Evolutionary conservation across 495 filamentous ascomycete genomes (phyloP).

Genomic region (Chaetomidium leptoderma): DNA sequence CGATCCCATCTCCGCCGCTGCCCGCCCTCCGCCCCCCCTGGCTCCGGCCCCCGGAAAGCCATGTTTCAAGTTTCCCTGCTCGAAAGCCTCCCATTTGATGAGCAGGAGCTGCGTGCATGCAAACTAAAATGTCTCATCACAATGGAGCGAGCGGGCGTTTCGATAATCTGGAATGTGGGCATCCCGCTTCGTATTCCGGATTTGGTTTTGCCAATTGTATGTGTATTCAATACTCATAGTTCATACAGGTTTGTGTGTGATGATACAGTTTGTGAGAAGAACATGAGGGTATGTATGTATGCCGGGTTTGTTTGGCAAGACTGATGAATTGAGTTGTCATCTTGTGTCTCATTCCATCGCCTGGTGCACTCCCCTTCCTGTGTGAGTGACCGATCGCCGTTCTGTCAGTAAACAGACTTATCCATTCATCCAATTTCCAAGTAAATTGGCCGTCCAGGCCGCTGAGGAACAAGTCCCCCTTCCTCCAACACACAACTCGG

Average conservation of each 20-base stretch:
- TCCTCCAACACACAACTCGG: conserved; percentile 8
- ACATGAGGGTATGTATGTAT: background rate
- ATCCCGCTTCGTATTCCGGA: background rate
- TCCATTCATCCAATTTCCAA: background rate
- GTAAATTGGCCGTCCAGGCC: background rate
- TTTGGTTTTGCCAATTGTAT: background rate
- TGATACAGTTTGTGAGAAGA: conserved; percentile 1
- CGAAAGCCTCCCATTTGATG: conserved; percentile 12
- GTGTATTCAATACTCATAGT: background rate
- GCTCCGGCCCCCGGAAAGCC: background rate
- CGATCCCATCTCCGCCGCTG: background rate
- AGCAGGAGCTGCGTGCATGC: background rate
- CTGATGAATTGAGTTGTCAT: background rate
- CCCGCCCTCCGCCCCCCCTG: background rate
- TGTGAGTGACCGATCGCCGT: background rate
- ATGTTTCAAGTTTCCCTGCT: conserved; percentile 12
- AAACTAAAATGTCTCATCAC: conserved; percentile 4
- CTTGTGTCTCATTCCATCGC: background rate
- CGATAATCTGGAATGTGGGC: background rate
- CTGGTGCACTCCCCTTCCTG: background rate
- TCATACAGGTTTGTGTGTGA: conserved; percentile 1
- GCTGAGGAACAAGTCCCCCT: background rate
- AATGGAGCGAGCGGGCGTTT: background rate
- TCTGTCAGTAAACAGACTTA: background rate
- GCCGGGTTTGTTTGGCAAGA: background rate